Conservation (phyloP, 1,139 yeast genomes). For the Protomyces macrosporus region DNA sequence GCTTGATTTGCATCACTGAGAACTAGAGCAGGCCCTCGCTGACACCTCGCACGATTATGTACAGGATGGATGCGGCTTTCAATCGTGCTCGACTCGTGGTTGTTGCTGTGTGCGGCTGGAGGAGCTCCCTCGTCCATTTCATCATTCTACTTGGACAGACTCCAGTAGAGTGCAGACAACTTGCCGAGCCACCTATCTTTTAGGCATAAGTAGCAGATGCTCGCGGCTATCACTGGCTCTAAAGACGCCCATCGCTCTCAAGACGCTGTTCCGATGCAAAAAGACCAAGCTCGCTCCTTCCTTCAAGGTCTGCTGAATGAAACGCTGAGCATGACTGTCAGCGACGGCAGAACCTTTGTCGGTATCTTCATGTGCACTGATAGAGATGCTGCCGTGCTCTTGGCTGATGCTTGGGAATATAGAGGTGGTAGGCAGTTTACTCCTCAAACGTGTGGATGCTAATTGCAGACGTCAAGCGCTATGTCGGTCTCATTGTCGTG, state of each 20-base stretch:
- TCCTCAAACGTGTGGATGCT: not conserved
- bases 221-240: too few species aligned
- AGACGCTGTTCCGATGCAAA: not conserved
- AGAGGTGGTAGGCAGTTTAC: conserved; percentile 3
- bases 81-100: too few species aligned
- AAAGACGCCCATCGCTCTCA: too few species aligned
- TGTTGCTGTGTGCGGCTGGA: too few species aligned
- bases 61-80: too few species aligned
- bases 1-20: not conserved
- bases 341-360: conserved; percentile 10
- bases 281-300: not conserved
- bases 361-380: conserved; percentile 20
- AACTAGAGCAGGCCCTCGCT: too few species aligned
- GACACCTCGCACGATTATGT: too few species aligned
- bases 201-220: too few species aligned
- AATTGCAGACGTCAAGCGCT: conserved; percentile 7
- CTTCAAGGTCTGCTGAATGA: conserved; percentile 9
- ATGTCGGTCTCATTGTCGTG: conserved; percentile 18
- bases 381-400: conserved; percentile 14
- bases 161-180: too few species aligned
- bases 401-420: conserved; percentile 8
- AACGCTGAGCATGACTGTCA: conserved; percentile 3
- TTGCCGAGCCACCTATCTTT: too few species aligned
- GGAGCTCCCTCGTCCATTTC: too few species aligned
- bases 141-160: too few species aligned